phyloP scores from a whole-genome alignment of 805 yeast genomes.

The Ogataea trehalophila region DNA sequence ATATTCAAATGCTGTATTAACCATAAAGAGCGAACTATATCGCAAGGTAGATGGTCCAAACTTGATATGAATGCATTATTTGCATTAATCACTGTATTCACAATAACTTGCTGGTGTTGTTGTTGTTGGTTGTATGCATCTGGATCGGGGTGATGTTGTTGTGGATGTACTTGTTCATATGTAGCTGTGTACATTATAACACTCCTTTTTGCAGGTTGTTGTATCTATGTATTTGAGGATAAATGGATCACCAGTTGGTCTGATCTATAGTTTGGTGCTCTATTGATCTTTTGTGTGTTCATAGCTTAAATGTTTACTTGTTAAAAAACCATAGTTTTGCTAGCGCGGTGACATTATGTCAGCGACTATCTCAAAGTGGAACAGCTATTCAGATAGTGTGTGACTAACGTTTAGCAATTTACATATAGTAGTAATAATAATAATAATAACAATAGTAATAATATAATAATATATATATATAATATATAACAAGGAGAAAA shows the following conservation, averaged over 20 bases:
- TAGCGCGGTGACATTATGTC: no score
- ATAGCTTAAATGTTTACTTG: no score
- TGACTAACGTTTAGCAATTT: no score
- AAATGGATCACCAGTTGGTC: no score
- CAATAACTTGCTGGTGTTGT: conserved; percentile 11
- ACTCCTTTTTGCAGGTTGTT: no score
- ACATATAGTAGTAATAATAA: not conserved
- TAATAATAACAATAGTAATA: not conserved
- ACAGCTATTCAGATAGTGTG: no score
- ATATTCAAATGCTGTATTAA: conserved; percentile 30
- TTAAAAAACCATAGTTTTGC: no score
- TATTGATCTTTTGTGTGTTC: no score
- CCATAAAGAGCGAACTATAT: conserved; percentile 34
- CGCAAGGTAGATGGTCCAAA: conserved; percentile 36
- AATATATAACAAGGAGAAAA: not conserved
- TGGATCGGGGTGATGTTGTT: not conserved
- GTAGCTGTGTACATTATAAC: no score
- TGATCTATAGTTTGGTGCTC: no score
- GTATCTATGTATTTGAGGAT: no score
- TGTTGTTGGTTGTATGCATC: not conserved
- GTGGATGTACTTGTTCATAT: no score
- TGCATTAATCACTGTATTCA: conserved; percentile 26
- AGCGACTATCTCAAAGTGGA: not conserved
- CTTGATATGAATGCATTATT: conserved; percentile 33
- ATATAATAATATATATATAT: not conserved